Conservation (phyloP, 2,329 filamentous ascomycete genomes). For the Chaetomiaceae sp. region DNA sequence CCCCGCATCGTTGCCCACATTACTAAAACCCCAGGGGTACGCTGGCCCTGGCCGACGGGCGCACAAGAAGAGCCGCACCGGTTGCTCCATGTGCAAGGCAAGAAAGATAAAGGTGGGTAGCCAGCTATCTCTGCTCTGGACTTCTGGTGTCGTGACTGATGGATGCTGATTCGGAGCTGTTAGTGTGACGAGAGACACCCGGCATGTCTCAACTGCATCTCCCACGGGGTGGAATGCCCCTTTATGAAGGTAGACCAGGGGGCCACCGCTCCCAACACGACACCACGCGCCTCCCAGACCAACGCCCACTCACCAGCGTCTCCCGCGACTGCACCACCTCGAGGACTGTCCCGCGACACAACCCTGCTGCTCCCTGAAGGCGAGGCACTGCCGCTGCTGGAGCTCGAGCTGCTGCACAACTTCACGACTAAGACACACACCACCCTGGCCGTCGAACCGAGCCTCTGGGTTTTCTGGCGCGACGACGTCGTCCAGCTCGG, state of each 20-base stretch:
- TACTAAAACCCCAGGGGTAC: constrained; percentile 9
- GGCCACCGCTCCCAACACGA: not conserved
- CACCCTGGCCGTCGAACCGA: constrained; percentile 39
- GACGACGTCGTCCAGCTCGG: constrained; percentile 42
- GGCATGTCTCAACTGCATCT: constrained; percentile 36
- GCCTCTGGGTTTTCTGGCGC: constrained; percentile 41
- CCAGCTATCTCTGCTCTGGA: constrained; percentile 1
- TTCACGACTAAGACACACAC: constrained; percentile 43
- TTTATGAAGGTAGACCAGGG: constrained; percentile 22
- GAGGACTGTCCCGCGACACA: not conserved
- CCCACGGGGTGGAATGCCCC: constrained; percentile 35
- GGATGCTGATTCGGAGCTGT: not conserved
- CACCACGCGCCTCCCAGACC: not conserved
- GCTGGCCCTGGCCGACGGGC: constrained; percentile 10
- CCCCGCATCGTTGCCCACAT: not conserved
- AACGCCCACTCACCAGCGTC: constrained; percentile 7
- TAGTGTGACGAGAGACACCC: constrained; percentile 37
- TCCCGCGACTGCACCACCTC: not conserved
- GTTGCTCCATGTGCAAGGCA: constrained; percentile 34
- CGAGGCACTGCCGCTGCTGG: constrained; percentile 33
- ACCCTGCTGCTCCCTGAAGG: constrained; percentile 3
- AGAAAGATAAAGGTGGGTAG: constrained; percentile 38
- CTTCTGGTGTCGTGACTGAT: not conserved
- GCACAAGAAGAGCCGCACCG: constrained; percentile 33
- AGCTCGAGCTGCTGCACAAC: constrained; percentile 49